Evolutionary conservation across 2,329 filamentous ascomycete species (phyloP).

Genomic region (Nannizziopsis barbatae): DNA sequence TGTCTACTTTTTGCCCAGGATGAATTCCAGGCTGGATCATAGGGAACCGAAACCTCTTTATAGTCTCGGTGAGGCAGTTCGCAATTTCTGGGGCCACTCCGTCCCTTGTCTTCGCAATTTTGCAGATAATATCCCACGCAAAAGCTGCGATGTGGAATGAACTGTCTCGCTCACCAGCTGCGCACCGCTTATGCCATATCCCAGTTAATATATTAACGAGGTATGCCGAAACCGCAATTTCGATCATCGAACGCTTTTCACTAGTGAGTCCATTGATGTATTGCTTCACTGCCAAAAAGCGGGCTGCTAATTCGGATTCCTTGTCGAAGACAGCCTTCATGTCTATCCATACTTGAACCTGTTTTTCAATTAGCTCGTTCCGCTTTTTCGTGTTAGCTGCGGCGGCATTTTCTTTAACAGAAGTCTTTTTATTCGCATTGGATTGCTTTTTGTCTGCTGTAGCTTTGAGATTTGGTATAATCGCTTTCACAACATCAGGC

Average conservation of each 20-base stretch:
- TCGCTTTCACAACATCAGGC: slow-evolving; percentile 7
- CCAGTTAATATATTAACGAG: slow-evolving; percentile 20
- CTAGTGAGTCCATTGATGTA: slow-evolving; percentile 38
- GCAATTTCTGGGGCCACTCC: slow-evolving; percentile 36
- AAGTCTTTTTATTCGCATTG: slow-evolving; percentile 6
- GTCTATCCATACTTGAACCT: slow-evolving; percentile 20
- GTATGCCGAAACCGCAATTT: slow-evolving; percentile 35
- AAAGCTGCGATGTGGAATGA: slow-evolving; percentile 33
- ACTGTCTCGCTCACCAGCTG: slow-evolving; percentile 13
- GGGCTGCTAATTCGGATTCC: slow-evolving; percentile 32
- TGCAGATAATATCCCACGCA: slow-evolving; percentile 36
- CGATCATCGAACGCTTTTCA: slow-evolving; percentile 31
- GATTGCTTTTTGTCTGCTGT: slow-evolving; percentile 14
- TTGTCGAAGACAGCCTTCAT: slow-evolving; percentile 32
- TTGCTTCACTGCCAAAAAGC: slow-evolving; percentile 41
- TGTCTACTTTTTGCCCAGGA: slow-evolving; percentile 12
- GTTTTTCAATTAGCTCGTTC: slow-evolving; percentile 15
- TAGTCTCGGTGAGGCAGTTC: slow-evolving; percentile 25
- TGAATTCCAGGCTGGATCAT: slow-evolving; percentile 12
- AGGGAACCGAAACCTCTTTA: slow-evolving; percentile 26
- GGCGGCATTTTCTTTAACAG: slow-evolving; percentile 13
- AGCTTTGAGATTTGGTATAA: slow-evolving; percentile 12
- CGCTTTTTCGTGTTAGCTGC: slow-evolving; percentile 29
- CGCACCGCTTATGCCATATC: slow-evolving; percentile 16
- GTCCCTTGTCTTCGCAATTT: slow-evolving; percentile 28